phyloP scores from a whole-genome alignment of 768 basidiomycete genomes.

The Lentinula sp. region DNA sequence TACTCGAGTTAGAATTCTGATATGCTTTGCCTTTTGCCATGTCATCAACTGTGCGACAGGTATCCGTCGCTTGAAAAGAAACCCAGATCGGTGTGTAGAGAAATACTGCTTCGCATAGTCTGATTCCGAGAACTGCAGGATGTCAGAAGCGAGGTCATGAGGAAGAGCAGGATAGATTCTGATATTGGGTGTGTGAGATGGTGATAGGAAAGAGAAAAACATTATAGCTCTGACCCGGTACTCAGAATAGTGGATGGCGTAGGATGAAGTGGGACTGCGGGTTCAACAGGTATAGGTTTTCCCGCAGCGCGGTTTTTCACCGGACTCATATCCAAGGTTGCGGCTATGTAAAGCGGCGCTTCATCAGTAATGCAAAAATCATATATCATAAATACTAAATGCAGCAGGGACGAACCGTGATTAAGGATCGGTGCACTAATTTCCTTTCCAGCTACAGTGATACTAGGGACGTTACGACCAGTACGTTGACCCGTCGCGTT shows the following conservation, averaged over 20 bases:
- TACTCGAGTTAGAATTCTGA: constrained; percentile 2
- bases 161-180: constrained; percentile 79
- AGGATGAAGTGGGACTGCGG: constrained; percentile 22
- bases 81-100: constrained; percentile 83
- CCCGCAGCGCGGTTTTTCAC: constrained; percentile 58
- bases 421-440: constrained; percentile 70
- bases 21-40: constrained; percentile 69
- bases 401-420: constrained; percentile 41
- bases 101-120: constrained; percentile 87
- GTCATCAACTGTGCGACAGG: constrained; percentile 86
- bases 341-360: constrained; percentile 35
- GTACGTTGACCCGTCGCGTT: constrained; percentile 24
- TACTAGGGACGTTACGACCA: constrained; percentile 28
- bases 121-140: constrained; percentile 80
- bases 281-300: constrained; percentile 56
- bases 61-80: constrained; percentile 76
- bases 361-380: constrained; percentile 1
- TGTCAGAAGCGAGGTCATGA: constrained; percentile 74
- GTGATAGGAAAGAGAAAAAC: constrained; percentile 5
- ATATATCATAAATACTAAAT: neutral
- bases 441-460: constrained; percentile 51
- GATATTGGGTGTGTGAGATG: constrained; percentile 11
- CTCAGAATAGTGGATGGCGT: constrained; percentile 41
- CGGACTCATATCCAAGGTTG: constrained; percentile 69
- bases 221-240: constrained; percentile 51